Percentiles rank a stretch among this genome's conserved stretches.
Evolutionary conservation across 2,329 filamentous ascomycete species (phyloP).

Genomic region (Aspergillus hiratsukae): DNA sequence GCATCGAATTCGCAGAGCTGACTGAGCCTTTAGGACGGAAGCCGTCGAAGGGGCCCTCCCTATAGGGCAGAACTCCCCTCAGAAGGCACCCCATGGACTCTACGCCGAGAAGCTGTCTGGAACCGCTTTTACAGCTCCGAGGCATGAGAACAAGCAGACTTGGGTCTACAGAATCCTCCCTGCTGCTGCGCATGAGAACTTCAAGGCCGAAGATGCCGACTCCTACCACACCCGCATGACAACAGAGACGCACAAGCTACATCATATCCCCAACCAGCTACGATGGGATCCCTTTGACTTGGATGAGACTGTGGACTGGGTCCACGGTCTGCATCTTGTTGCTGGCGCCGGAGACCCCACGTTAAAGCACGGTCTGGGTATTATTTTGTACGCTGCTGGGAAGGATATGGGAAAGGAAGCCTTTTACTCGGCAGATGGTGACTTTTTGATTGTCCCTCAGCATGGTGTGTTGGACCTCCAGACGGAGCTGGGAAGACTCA

Average conservation of each 20-base stretch:
- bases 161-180: constrained; percentile 70
- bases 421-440: constrained; percentile 81
- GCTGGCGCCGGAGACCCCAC: constrained; percentile 76
- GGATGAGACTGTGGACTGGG: constrained; percentile 64
- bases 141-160: constrained; percentile 64
- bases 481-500: constrained; percentile 69
- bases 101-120: constrained; percentile 78
- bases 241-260: constrained; percentile 50
- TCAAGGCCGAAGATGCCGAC: constrained; percentile 41
- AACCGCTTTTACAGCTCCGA: constrained; percentile 66
- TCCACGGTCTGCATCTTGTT: constrained; percentile 65
- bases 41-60: constrained; percentile 71
- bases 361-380: constrained; percentile 72
- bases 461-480: constrained; percentile 69
- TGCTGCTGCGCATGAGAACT: constrained; percentile 55
- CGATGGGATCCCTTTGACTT: constrained; percentile 76
- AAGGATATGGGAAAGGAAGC: constrained; percentile 73
- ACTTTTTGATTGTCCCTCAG: constrained; percentile 72
- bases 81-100: constrained; percentile 71
- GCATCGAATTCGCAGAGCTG: constrained; percentile 6
- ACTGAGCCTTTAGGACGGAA: constrained; percentile 57
- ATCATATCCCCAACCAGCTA: constrained; percentile 75
- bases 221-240: constrained; percentile 45
- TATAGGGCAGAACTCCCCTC: constrained; percentile 72
- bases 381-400: constrained; percentile 75